Percentiles rank a stretch among this genome's conserved stretches.
Conservation (phyloP, 2,329 filamentous ascomycete species). For the Shiraia bambusicola region DNA sequence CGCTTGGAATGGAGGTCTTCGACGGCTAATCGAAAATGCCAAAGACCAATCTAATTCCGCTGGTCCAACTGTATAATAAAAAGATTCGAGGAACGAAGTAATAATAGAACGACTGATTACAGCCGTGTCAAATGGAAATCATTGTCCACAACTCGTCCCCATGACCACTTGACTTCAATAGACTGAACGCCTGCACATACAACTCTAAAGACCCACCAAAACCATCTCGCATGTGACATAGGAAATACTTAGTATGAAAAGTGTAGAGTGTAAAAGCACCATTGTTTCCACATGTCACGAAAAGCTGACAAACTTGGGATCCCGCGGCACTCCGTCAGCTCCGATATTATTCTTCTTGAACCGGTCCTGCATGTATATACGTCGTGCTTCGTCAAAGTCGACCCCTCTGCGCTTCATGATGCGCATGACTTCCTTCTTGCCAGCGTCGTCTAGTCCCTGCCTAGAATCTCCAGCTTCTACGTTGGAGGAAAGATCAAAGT, state of each 20-base stretch:
- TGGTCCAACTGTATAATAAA: too few species aligned
- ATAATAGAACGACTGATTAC: too few species aligned
- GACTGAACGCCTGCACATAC: too few species aligned
- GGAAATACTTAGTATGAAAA: neutral
- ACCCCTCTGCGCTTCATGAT: constrained; percentile 88
- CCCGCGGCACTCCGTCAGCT: constrained; percentile 79
- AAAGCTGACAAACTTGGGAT: constrained; percentile 96
- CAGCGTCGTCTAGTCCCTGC: constrained; percentile 75
- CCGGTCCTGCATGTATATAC: constrained; percentile 79
- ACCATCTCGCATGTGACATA: too few species aligned
- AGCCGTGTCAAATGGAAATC: too few species aligned
- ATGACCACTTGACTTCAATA: too few species aligned
- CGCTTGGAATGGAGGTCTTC: too few species aligned
- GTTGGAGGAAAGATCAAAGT: constrained; percentile 82
- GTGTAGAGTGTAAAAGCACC: neutral
- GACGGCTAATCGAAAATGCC: too few species aligned
- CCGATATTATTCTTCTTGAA: constrained; percentile 89
- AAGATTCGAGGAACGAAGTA: too few species aligned
- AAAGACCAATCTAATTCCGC: too few species aligned
- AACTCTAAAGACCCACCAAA: too few species aligned
- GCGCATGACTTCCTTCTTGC: constrained; percentile 77
- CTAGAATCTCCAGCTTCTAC: constrained; percentile 76
- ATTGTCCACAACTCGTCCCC: too few species aligned
- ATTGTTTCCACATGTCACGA: constrained; percentile 46
- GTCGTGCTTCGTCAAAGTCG: constrained; percentile 86